A percentile compares a stretch with the other conserved stretches of the same genome.
These are phyloP conservation scores for Sphaerobolus stellatus DNA, from an alignment of 1,284 basidiomycete genomes.

Conservation along the genomic window DNA sequence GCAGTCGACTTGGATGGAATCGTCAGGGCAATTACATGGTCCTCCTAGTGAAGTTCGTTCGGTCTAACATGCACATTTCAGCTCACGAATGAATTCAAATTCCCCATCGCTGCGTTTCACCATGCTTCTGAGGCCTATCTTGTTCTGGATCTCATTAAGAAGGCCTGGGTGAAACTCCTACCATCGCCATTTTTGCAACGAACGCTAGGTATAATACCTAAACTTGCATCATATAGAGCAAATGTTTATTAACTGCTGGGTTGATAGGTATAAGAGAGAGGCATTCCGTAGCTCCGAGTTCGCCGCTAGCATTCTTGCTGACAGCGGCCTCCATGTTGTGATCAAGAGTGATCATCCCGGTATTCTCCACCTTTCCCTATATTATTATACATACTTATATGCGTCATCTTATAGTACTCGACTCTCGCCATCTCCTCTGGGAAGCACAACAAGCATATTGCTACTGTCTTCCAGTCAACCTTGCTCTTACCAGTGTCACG, in stretches of 20 bases:
- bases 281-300: conserved; percentile 78
- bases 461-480: conserved; percentile 59
- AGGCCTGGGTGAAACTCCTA: conserved; percentile 49
- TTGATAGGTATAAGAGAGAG: conserved; percentile 60
- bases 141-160: conserved; percentile 75
- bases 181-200: conserved; percentile 45
- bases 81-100: conserved; percentile 67
- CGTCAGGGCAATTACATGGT: conserved; percentile 18
- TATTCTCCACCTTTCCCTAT: background rate
- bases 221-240: background rate
- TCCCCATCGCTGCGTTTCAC: conserved; percentile 80
- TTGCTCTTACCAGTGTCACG: conserved; percentile 74
- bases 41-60: conserved; percentile 29
- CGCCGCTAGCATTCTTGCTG: conserved; percentile 69
- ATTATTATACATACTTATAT: conserved; percentile 23
- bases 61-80: conserved; percentile 48
- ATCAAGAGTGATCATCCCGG: conserved; percentile 54
- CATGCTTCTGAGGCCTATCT: conserved; percentile 88
- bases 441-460: conserved; percentile 90
- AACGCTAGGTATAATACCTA: conserved; percentile 16
- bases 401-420: conserved; percentile 70
- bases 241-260: background rate
- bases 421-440: conserved; percentile 76
- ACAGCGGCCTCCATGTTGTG: conserved; percentile 63
- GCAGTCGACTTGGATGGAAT: conserved; percentile 45